Evolutionary conservation across 75 land plant genomes (phyloP), one percentile per base, ranked within the genome.

Genomic region (Isoetes taiwanensis): DNA sequence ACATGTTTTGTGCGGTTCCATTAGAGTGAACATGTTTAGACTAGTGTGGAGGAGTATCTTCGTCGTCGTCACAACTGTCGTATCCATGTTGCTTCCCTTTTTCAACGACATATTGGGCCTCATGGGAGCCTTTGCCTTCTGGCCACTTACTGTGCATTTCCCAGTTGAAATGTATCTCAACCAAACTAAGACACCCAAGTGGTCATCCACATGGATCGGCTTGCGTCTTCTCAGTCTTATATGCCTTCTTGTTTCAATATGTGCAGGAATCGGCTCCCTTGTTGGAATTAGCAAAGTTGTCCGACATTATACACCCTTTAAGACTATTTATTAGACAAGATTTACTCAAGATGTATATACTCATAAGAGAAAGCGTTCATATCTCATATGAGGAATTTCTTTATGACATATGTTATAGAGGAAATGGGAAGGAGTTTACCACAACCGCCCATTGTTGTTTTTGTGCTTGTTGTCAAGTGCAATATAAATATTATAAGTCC

Each of bases 61-160:
- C 59, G 85, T 91, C 43, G 48, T 86, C 16, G 27, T 81, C 14
- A 81, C 89, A 33, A 71, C 85, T 1, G 56, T 87, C 1, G 40
- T 86, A 2, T 78, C 97, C 28, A 83, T 91, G 88, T 30, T 83
- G 23, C 54, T 91, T 28, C 97, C 97, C 4, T 86, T 91, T 73
- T 91, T 91, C 85, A 91, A 91, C 39, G 94, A 72, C 17, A 63
- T 91, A 14, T 20, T 91, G 59, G 97, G 97, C 1, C 67, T 91
- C 2, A 25, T 91, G 16, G 97, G 97, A 4, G 94, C 97, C 2
- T 38, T 72, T 2, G 74, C 79, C 8, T 91, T 86, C 58, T 91
- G 78, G 77, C 97, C 97, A 3, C 73, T 91, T 62, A 80, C 86
- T 0, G 86, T 90, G 1, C 82, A 82, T 64, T 90, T 90, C 61